Conservation (phyloP, 2,329 filamentous ascomycete genomes). For the Lasiodiplodia gonubiensis region DNA sequence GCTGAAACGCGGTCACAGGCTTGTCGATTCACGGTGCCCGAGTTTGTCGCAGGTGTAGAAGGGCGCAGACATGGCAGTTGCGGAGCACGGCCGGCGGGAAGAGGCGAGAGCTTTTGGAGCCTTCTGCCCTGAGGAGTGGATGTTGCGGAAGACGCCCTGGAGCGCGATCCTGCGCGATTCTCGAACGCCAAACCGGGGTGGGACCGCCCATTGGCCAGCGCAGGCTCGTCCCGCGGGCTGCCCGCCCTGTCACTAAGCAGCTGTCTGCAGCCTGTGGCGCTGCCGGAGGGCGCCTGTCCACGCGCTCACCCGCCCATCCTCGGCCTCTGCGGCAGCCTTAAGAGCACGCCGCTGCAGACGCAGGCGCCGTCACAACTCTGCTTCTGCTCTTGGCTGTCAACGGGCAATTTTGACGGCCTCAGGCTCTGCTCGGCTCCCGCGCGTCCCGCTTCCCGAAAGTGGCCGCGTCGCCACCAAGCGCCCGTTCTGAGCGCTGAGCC, state of each 20-base stretch:
- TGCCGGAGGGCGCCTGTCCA: conserved; percentile 1
- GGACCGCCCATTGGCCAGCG: conserved; percentile 24
- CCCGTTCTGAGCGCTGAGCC: conserved; percentile 14
- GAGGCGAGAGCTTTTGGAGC: conserved; percentile 29
- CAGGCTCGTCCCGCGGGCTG: conserved; percentile 5
- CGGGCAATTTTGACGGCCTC: background rate
- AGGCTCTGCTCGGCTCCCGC: conserved; percentile 13
- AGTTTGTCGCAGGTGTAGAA: conserved; percentile 33
- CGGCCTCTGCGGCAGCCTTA: background rate
- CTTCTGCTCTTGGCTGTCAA: background rate
- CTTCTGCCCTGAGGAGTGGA: conserved; percentile 30
- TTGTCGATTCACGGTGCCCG: conserved; percentile 26
- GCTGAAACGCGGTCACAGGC: conserved; percentile 23
- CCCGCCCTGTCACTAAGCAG: background rate
- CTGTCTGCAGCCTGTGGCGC: background rate
- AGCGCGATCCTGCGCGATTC: conserved; percentile 24
- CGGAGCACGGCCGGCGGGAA: conserved; percentile 40
- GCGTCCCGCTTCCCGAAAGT: conserved; percentile 18
- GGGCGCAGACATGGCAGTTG: conserved; percentile 32
- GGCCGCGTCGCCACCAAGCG: conserved; percentile 18
- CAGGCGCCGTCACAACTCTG: background rate
- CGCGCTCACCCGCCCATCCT: conserved; percentile 9
- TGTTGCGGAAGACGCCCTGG: conserved; percentile 26
- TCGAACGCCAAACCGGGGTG: conserved; percentile 9
- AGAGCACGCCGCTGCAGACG: background rate